A percentile compares a stretch with the other conserved stretches of the same genome.
phyloP scores from a whole-genome alignment of 2,329 filamentous ascomycete species.

The Alternaria longipes region DNA sequence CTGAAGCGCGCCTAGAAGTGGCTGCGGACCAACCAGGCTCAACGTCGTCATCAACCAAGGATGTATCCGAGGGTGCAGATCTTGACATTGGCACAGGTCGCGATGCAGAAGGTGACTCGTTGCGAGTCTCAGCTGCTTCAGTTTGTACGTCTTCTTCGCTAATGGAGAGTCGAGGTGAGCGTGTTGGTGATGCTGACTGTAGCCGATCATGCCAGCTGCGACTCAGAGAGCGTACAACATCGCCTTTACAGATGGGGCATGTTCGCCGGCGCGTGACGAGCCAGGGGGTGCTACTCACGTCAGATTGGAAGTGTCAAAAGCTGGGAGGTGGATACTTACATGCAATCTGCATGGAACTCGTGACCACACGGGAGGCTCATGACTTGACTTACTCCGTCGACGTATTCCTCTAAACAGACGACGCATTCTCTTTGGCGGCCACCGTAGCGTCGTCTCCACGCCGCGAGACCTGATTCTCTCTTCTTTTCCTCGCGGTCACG shows the following conservation, averaged over 20 bases:
- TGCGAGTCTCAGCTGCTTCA: constrained; percentile 56
- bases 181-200: constrained; percentile 33
- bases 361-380: constrained; percentile 98
- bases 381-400: constrained; percentile 91
- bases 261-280: constrained; percentile 92
- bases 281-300: constrained; percentile 81
- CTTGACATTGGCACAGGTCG: constrained; percentile 54
- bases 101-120: constrained; percentile 61
- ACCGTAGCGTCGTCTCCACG: constrained; percentile 67
- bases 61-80: constrained; percentile 18
- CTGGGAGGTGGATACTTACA: constrained; percentile 70
- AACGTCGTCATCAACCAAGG: constrained; percentile 34
- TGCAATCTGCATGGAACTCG: constrained; percentile 98
- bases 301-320: constrained; percentile 19
- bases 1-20: constrained; percentile 53
- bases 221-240: constrained; percentile 73
- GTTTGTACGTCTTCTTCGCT: constrained; percentile 57
- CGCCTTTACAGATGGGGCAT: constrained; percentile 98
- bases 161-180: constrained; percentile 26
- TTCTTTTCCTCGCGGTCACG: constrained; percentile 61
- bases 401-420: constrained; percentile 94
- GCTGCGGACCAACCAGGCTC: constrained; percentile 49
- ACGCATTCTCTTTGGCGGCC: constrained; percentile 85
- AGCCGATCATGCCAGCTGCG: constrained; percentile 46
- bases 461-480: constrained; percentile 58